Evolutionary conservation across 108 stramenopile species (phyloP).

Genomic region (Pseudonitzschia delicatissima): DNA sequence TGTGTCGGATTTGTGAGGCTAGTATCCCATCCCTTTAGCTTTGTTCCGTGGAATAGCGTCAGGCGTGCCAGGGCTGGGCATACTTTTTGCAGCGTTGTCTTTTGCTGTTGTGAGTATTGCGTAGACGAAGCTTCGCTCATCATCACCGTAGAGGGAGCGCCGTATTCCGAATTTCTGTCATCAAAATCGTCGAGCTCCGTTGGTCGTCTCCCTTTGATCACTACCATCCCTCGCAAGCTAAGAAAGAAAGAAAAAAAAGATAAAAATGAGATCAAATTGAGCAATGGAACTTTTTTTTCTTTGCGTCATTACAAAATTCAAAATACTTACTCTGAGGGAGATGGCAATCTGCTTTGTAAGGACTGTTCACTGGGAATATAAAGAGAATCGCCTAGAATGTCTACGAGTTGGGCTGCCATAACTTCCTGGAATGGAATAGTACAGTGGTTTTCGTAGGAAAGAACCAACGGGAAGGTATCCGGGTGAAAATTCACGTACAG

Average conservation of each 20-base stretch:
- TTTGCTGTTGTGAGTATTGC: neutral
- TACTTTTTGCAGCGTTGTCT: constrained; percentile 17
- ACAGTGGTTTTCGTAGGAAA: constrained; percentile 97
- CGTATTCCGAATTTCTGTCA: constrained; percentile 40
- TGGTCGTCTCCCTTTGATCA: constrained; percentile 82
- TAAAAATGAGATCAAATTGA: neutral
- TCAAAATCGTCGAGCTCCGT: constrained; percentile 33
- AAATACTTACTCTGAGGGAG: constrained; percentile 59
- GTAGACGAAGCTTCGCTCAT: constrained; percentile 1
- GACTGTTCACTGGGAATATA: constrained; percentile 66
- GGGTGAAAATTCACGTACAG: constrained; percentile 73
- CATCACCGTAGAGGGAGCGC: constrained; percentile 27
- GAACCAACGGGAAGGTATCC: constrained; percentile 86
- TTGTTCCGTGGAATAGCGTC: constrained; percentile 72
- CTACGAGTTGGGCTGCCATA: constrained; percentile 76
- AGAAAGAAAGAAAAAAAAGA: neutral
- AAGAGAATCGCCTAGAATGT: constrained; percentile 65
- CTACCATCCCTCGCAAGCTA: constrained; percentile 72
- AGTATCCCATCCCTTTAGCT: constrained; percentile 41
- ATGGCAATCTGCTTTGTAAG: constrained; percentile 51
- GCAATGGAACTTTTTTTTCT: neutral
- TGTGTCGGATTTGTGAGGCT: constrained; percentile 44
- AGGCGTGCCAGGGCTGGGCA: constrained; percentile 64
- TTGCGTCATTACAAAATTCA: neutral
- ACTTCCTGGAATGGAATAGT: constrained; percentile 77